These are phyloP conservation scores for Colletotrichum neosansevieriae DNA, from an alignment of 2,329 filamentous ascomycete species.

Conservation along the genomic window DNA sequence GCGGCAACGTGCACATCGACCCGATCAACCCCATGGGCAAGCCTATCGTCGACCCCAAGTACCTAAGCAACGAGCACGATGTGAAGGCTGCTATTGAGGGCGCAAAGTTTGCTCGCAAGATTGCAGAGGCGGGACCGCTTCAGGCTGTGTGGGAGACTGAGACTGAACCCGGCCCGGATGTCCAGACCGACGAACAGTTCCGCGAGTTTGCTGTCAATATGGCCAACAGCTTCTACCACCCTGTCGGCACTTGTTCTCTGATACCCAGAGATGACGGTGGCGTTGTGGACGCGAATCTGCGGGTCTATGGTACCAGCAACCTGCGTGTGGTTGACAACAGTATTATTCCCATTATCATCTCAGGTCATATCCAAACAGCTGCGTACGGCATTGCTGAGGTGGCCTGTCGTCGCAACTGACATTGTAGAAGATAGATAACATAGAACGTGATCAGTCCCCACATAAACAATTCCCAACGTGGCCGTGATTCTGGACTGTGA, in stretches of 20 bases:
- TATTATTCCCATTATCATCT: no score
- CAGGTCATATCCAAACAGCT: constrained; percentile 52
- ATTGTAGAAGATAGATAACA: no score
- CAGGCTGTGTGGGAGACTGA: constrained; percentile 28
- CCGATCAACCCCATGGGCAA: constrained; percentile 47
- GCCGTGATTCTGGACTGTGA: no score
- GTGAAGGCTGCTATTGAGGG: constrained; percentile 47
- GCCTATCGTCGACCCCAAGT: constrained; percentile 47
- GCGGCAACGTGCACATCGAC: constrained; percentile 42
- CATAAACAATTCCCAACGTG: no score
- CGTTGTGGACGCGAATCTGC: no score
- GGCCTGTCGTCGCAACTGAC: constrained; percentile 62
- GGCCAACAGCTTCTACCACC: not conserved
- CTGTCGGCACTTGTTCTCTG: no score
- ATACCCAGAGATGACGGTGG: no score
- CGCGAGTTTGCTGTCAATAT: constrained; percentile 24
- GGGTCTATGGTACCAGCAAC: no score
- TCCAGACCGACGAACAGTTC: constrained; percentile 29
- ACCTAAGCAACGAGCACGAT: constrained; percentile 48
- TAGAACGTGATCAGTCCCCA: no score
- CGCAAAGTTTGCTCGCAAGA: no score
- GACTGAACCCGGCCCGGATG: constrained; percentile 28
- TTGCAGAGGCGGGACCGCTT: constrained; percentile 34
- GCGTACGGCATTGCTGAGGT: constrained; percentile 63
- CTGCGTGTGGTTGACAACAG: no score